Percentiles rank a stretch among this genome's conserved stretches.
Evolutionary conservation across 805 yeast genomes (phyloP).

Genomic region (Starmerella apis): DNA sequence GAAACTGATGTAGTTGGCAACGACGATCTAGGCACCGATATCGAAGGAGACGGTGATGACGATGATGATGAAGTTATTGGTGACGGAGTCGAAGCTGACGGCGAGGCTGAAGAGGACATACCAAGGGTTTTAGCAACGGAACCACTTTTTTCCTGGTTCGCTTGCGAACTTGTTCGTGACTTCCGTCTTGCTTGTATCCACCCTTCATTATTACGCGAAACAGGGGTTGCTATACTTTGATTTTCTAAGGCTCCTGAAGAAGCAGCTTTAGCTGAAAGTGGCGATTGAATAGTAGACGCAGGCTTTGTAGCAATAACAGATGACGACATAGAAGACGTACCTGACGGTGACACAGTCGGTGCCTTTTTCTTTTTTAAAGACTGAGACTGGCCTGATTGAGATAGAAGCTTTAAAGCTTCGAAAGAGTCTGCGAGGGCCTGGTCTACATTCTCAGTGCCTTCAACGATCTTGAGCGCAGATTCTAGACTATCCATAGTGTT

Average conservation of each 20-base stretch:
- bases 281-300: background rate
- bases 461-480: background rate
- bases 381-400: background rate
- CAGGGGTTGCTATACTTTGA: background rate
- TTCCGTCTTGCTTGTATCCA: slow-evolving; percentile 4
- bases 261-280: background rate
- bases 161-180: slow-evolving; percentile 4
- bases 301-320: background rate
- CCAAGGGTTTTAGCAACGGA: background rate
- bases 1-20: background rate
- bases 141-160: background rate
- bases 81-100: background rate
- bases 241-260: no score
- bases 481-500: slow-evolving; percentile 2
- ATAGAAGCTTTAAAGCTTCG: background rate
- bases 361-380: background rate
- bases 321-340: background rate
- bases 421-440: background rate
- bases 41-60: background rate
- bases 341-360: background rate
- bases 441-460: background rate
- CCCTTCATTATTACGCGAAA: background rate
- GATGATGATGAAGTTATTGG: background rate
- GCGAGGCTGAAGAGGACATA: background rate
- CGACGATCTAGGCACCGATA: background rate